phyloP scores from a whole-genome alignment of 495 filamentous ascomycete species.

The Penicillium egyptiacum region DNA sequence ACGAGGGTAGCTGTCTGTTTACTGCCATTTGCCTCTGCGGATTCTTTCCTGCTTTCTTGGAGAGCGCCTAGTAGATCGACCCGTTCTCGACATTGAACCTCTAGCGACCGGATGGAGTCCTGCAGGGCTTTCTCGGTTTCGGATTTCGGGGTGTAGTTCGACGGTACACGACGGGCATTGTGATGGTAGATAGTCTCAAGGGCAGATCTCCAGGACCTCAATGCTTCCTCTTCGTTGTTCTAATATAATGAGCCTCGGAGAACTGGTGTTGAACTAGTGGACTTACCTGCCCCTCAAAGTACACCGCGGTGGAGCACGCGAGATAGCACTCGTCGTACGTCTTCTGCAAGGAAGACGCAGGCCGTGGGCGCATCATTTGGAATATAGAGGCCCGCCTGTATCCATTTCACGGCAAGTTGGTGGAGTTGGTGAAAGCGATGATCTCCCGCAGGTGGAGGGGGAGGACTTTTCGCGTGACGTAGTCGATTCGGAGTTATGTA shows the following conservation, averaged over 20 bases:
- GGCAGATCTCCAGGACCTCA: slow-evolving; percentile 87
- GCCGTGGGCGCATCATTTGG: slow-evolving; percentile 77
- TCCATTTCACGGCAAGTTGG: slow-evolving; percentile 27
- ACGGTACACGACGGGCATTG: slow-evolving; percentile 70
- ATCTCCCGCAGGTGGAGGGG: slow-evolving; percentile 27
- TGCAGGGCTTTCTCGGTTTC: slow-evolving; percentile 85
- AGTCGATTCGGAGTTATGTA: slow-evolving; percentile 31
- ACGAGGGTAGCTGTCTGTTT: slow-evolving; percentile 19
- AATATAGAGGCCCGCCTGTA: slow-evolving; percentile 28
- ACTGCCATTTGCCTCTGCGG: slow-evolving; percentile 34
- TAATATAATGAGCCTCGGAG: slow-evolving; percentile 39
- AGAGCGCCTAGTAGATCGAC: slow-evolving; percentile 87
- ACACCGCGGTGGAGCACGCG: slow-evolving; percentile 90
- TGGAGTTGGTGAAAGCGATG: slow-evolving; percentile 22
- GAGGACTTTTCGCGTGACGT: slow-evolving; percentile 47
- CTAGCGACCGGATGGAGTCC: slow-evolving; percentile 77
- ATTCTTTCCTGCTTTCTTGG: slow-evolving; percentile 69
- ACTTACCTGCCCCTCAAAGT: slow-evolving; percentile 84
- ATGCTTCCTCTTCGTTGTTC: slow-evolving; percentile 91
- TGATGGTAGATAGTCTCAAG: slow-evolving; percentile 90
- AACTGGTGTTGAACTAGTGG: slow-evolving; percentile 10
- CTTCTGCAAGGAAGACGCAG: slow-evolving; percentile 83
- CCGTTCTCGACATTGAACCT: slow-evolving; percentile 90
- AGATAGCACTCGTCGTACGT: slow-evolving; percentile 96
- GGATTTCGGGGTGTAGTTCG: slow-evolving; percentile 67